Evolutionary conservation across 2,329 filamentous ascomycete species (phyloP).

Genomic region (Claviceps capensis): DNA sequence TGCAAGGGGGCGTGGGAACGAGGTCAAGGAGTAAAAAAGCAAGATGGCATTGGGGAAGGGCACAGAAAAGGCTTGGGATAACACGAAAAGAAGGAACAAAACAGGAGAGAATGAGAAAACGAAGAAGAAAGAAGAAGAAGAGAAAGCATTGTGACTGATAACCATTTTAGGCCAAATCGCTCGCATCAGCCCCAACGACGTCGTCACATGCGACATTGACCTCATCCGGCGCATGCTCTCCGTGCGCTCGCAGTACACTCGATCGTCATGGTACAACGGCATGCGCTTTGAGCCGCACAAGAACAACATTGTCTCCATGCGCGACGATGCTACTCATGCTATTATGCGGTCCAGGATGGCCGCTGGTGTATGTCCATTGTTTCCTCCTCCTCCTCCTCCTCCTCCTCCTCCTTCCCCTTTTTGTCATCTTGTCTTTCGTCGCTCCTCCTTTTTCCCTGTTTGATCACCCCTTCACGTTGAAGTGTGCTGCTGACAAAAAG

Average conservation of each 20-base stretch:
- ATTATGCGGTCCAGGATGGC: slow-evolving; percentile 34
- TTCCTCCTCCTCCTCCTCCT: too few relatives aligned
- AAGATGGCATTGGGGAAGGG: too few relatives aligned
- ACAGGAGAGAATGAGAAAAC: not conserved
- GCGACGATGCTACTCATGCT: slow-evolving; percentile 29
- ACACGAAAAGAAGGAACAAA: too few relatives aligned
- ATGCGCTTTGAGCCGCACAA: slow-evolving; percentile 35
- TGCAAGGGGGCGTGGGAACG: too few relatives aligned
- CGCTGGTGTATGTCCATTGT: slow-evolving; percentile 24
- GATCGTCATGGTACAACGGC: slow-evolving; percentile 30
- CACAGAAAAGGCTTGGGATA: too few relatives aligned
- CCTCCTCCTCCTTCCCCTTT: not conserved
- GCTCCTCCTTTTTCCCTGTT: not conserved
- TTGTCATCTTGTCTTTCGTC: not conserved
- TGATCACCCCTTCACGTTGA: too few relatives aligned
- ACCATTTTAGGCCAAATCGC: slow-evolving; percentile 14
- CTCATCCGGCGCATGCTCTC: slow-evolving; percentile 27
- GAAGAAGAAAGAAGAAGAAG: not conserved
- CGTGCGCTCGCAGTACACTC: slow-evolving; percentile 22
- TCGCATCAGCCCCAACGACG: slow-evolving; percentile 26
- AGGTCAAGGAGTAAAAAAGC: too few relatives aligned
- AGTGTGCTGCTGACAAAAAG: not conserved
- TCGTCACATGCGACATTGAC: slow-evolving; percentile 32
- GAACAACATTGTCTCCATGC: slow-evolving; percentile 36
- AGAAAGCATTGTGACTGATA: not conserved